Base-by-base conservation (phyloP, 2,329 filamentous ascomycete species). In the Tolypocladium guangdongense region DNA sequence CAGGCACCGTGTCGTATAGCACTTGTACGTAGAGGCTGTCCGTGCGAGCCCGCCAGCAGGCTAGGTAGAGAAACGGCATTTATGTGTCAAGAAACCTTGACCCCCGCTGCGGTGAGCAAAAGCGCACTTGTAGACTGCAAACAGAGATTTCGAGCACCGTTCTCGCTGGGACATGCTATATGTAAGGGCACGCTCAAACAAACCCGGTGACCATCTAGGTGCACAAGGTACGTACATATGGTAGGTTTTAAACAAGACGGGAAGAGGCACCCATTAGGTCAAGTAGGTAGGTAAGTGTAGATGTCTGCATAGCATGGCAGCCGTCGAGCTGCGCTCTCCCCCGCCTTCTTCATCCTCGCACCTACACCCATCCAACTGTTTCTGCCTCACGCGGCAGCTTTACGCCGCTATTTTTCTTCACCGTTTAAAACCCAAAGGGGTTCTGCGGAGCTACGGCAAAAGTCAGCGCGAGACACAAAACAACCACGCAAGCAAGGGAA, bases 391-490 rank as follows among this genome's bases (percentile, higher is more conserved):
- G 11, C 38, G 24, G 24, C 20, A 20, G n/a, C 24, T 20, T 2
- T n/a, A 18, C 12, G 4, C 33, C 22, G 30, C 2, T 8, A n/a
- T 41, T 33, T 22, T 2, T 20, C 4, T 18, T 33, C 22, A 33
- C 14, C 10, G 12, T 11, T 64, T 61, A 76, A 58, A 80, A 80
- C 24, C 77, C 77, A 58, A 80, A 80, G 1, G 77, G 77, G 57
- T 80, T 80, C 56, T 78, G 68, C 14, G 77, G 77, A 33, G 77
- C 77, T 79, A 38, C 18, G 45, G 16, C 24, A 32, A 50, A 46
- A 36, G 54, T 66, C 46, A 66, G 59, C 48, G 7, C 49, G 16
- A 50, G 32, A n/a, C n/a, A n/a, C 37, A 50, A 52, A 22, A 52
- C n/a, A 50, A 6, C 12, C 4, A 35, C 7, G 7, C 12, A 39